Conservation (phyloP, 129 eudicot genomes). For the Escallonia herrerae region DNA sequence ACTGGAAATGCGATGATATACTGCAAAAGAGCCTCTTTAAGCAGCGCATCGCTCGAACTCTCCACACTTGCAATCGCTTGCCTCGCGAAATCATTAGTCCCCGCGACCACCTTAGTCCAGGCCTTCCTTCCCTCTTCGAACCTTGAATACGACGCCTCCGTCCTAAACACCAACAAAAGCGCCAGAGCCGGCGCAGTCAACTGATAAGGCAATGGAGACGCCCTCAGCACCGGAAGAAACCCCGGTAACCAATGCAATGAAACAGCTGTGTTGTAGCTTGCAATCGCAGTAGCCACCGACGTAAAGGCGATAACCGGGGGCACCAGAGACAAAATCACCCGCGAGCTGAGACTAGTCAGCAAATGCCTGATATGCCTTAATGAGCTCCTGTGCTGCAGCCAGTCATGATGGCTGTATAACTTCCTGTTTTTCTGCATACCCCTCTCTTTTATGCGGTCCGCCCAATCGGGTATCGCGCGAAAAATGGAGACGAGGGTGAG, state of each 20-base stretch:
- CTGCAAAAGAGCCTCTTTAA: constrained; percentile 77
- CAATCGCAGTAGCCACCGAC: constrained; percentile 57
- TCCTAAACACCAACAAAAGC: constrained; percentile 85
- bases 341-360: constrained; percentile 53
- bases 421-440: constrained; percentile 53
- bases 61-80: constrained; percentile 78
- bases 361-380: constrained; percentile 74
- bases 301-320: constrained; percentile 91
- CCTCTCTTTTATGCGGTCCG: constrained; percentile 61
- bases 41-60: constrained; percentile 31
- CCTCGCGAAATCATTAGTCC: constrained; percentile 77
- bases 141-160: constrained; percentile 98
- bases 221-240: constrained; percentile 70
- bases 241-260: constrained; percentile 65
- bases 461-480: constrained; percentile 70
- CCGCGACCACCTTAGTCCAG: constrained; percentile 77
- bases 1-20: constrained; percentile 85
- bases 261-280: constrained; percentile 80
- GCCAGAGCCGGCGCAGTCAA: constrained; percentile 97
- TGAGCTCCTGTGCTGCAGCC: constrained; percentile 92
- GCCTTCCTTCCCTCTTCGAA: constrained; percentile 92
- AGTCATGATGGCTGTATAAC: constrained; percentile 57
- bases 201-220: constrained; percentile 92
- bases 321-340: constrained; percentile 77
- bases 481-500: constrained; percentile 43